Evolutionary conservation across 75 land plant species (phyloP).

Genomic region (Sequoia sempervirens): DNA sequence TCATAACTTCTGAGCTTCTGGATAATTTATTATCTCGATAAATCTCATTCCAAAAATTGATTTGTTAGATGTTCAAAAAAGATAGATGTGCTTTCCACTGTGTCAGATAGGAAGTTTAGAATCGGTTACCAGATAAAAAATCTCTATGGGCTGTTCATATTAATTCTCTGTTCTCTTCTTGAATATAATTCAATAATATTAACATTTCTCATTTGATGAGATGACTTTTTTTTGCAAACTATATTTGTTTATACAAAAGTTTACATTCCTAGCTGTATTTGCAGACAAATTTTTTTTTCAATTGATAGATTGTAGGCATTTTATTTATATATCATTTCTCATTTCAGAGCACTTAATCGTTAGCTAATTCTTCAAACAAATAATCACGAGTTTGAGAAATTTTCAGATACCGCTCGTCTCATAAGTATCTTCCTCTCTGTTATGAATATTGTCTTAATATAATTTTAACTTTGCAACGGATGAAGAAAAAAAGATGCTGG

Average conservation of each 20-base stretch:
- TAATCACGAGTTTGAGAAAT: not conserved
- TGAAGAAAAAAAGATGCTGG: not conserved
- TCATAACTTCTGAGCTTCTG: slow-evolving; percentile 66
- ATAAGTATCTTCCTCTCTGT: not conserved
- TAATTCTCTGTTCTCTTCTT: not conserved
- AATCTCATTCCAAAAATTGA: not conserved
- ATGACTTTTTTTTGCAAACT: not conserved
- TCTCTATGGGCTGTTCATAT: not conserved
- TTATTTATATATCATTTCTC: not conserved
- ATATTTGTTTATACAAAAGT: not conserved
- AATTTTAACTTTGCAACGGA: not conserved
- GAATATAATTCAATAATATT: not conserved
- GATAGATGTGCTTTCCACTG: not conserved
- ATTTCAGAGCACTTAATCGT: not conserved
- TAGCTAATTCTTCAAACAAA: not conserved
- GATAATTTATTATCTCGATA: slow-evolving; percentile 26
- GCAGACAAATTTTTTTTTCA: not conserved
- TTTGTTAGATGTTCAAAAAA: not conserved
- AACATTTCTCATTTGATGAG: not conserved
- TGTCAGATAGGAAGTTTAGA: not conserved
- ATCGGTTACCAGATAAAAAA: not conserved
- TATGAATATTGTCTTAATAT: not conserved
- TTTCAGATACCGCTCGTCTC: not conserved
- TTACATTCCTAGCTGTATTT: not conserved
- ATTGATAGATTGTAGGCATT: not conserved